Conservation (phyloP, 352 stramenopile genomes). For the Pilasporangium apinafurcum region DNA sequence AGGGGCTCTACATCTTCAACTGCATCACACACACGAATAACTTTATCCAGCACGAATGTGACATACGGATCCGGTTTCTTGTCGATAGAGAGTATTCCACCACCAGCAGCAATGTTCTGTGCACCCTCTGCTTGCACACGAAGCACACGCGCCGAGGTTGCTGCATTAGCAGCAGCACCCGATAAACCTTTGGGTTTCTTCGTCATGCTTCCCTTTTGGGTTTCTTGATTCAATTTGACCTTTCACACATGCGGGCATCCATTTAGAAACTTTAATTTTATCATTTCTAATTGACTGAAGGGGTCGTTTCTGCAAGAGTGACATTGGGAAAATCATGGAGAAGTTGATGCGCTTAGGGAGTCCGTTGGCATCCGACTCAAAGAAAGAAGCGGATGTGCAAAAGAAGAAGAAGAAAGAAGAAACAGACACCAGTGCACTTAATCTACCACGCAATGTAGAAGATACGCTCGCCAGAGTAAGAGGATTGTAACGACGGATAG, state of each 20-base stretch:
- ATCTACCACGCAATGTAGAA: constrained; percentile 45
- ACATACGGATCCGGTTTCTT: constrained; percentile 40
- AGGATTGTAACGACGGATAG: neutral
- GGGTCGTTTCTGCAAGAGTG: neutral
- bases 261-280: neutral
- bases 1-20: constrained; percentile 35
- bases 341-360: constrained; percentile 6
- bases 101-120: constrained; percentile 17
- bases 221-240: constrained; percentile 1
- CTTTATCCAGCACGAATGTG: constrained; percentile 22
- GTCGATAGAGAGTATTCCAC: constrained; percentile 23
- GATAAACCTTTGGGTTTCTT: constrained; percentile 1
- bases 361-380: neutral
- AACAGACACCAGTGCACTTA: constrained; percentile 22
- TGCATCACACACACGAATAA: constrained; percentile 17
- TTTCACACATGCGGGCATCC: neutral
- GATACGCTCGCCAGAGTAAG: constrained; percentile 43
- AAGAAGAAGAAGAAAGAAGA: constrained; percentile 9
- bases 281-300: constrained; percentile 1
- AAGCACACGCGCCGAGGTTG: constrained; percentile 11
- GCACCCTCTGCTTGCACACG: constrained; percentile 30
- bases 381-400: constrained; percentile 6
- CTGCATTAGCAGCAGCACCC: no score
- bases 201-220: neutral
- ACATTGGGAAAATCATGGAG: constrained; percentile 1